phyloP scores from a whole-genome alignment of 768 basidiomycete genomes.

The Collybia mongolica region DNA sequence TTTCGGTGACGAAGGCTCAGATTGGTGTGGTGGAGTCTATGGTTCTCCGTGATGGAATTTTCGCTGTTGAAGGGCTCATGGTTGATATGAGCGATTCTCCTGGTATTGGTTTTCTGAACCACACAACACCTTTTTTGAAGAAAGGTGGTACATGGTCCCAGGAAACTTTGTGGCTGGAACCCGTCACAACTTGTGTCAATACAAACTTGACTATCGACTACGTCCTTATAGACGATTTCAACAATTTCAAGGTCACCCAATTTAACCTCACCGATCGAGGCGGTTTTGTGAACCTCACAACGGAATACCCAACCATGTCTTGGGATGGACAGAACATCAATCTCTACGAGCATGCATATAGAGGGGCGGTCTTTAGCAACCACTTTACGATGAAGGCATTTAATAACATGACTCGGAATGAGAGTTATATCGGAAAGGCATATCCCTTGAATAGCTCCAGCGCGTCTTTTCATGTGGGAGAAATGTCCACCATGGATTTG shows the following conservation, averaged over 20 bases:
- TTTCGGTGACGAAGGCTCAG: not conserved
- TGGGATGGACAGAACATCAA: conserved; percentile 18
- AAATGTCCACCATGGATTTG: not conserved
- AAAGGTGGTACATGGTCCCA: conserved; percentile 17
- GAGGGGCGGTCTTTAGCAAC: conserved; percentile 18
- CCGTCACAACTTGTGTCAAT: conserved; percentile 18
- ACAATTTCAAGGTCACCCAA: too few relatives aligned
- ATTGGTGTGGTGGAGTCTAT: conserved; percentile 13
- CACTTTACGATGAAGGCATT: conserved; percentile 9
- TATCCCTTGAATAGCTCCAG: conserved; percentile 7
- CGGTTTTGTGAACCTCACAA: conserved; percentile 9
- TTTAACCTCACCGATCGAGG: too few relatives aligned
- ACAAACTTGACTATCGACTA: conserved; percentile 22
- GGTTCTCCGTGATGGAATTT: conserved; percentile 18
- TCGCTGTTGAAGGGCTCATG: conserved; percentile 16
- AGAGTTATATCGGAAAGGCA: conserved; percentile 9
- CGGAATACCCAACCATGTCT: conserved; percentile 7
- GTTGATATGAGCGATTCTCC: conserved; percentile 18
- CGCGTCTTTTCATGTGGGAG: conserved; percentile 6
- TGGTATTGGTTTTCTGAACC: conserved; percentile 16
- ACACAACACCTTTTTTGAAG: conserved; percentile 6
- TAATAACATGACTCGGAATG: conserved; percentile 14
- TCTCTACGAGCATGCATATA: conserved; percentile 17
- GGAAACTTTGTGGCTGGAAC: conserved; percentile 22
- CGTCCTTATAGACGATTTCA: not conserved